Base-by-base conservation (phyloP, 2,329 filamentous ascomycete genomes). In the Penicillium fuscoglaucum region DNA sequence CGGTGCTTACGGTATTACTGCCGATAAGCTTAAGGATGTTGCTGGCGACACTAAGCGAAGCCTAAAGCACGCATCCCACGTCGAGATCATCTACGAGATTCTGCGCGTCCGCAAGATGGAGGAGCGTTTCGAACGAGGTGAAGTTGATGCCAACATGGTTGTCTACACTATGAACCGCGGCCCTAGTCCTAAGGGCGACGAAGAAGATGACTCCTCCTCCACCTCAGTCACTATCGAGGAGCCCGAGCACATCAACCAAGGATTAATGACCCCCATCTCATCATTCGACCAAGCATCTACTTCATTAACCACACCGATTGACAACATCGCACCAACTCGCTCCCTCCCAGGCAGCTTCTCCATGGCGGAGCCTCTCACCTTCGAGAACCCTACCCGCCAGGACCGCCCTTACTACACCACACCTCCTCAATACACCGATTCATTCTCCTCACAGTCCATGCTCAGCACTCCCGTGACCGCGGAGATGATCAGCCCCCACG, bases 81-180 rank as follows among this genome's bases (percentile, higher is more conserved):
- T 75, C 35, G 67, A 72, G 12, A 72, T 78, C 40, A 61, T 79
- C 19, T 72, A 75, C 26, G 76, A 79, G 59, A 75, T 79, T 17
- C 75, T 77, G 39, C 70, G 69, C 1, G 74, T 78, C 12, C 68
- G 76, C 40, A 72, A 69, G 58, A 63, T 76, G 64, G 75, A 79
- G 60, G 76, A 77, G 61, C 70, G 74, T 13, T 77, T 70, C 55
- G 73, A 77, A 50, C 68, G 72, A 31, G 71, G 75, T 28, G 76
- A 78, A 71, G 70, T 77, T 54, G 75, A 77, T 57, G 66, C 63
- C 26, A 70, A 62, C 48, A 71, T 73, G 48, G 58, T 74, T 6
- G 69, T 77, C 17, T 78, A 76, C 60, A 72, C 77, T 21, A 62
- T 70, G 52, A 75, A 76, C 59, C 67, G 72, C 29, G 74, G 74